phyloP scores from a whole-genome alignment of 2,329 filamentous ascomycete species.

The Aspergillus sp. region DNA sequence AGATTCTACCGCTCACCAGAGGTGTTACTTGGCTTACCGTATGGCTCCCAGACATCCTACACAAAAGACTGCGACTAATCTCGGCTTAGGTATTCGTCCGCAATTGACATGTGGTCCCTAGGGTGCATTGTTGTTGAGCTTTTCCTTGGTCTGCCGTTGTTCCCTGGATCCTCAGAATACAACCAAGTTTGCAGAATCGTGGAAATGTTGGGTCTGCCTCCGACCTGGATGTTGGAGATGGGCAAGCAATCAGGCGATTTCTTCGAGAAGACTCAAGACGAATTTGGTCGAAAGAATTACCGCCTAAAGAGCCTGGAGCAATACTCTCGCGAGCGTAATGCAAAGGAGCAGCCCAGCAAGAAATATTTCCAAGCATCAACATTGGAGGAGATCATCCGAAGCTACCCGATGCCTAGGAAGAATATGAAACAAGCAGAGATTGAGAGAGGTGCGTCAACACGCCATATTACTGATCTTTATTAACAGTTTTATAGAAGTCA shows the following conservation, averaged over 20 bases:
- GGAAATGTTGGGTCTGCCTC: conserved; percentile 95
- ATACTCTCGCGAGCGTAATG: conserved; percentile 91
- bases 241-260: conserved; percentile 98
- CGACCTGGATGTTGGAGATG: conserved; percentile 99
- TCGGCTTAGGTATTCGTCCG: conserved; percentile 76
- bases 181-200: conserved; percentile 97
- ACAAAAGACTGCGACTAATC: conserved; percentile 2
- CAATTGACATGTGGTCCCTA: conserved; percentile 99
- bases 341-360: conserved; percentile 98
- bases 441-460: conserved; percentile 74
- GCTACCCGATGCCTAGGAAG: conserved; percentile 97
- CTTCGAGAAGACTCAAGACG: conserved; percentile 90
- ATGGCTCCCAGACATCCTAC: conserved; percentile 32
- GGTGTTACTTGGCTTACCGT: conserved; percentile 87
- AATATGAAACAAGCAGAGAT: conserved; percentile 99
- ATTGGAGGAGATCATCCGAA: conserved; percentile 94
- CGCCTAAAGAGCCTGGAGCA: conserved; percentile 97
- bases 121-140: conserved; percentile 98
- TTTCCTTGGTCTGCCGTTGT: conserved; percentile 90
- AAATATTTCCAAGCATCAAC: conserved; percentile 98
- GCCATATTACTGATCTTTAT: conserved; percentile 9
- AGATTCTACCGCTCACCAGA: conserved; percentile 97
- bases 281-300: conserved; percentile 89
- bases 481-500: conserved; percentile 75
- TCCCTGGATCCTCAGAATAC: conserved; percentile 97